These are phyloP conservation scores for Colletotrichum graminicola DNA, from an alignment of 2,329 filamentous ascomycete genomes.

Conservation along the genomic window DNA sequence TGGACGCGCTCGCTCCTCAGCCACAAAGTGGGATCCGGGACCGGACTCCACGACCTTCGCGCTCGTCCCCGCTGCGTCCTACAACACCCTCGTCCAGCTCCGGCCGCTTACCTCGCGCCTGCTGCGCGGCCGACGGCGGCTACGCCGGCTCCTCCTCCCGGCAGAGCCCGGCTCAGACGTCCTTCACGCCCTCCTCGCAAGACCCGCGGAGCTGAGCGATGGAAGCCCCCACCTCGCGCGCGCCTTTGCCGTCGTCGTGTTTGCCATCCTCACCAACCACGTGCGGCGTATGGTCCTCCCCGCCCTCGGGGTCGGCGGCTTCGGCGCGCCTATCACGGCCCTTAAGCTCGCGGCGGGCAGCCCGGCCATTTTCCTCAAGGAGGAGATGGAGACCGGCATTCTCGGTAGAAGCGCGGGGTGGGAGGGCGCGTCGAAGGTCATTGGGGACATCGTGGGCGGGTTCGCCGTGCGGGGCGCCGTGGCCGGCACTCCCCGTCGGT, in stretches of 20 bases:
- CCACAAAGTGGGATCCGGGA: neutral
- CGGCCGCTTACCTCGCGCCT: neutral
- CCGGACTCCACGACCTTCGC: neutral
- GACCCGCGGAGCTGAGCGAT: slow-evolving; percentile 28
- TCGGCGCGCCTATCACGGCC: slow-evolving; percentile 49
- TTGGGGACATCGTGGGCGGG: slow-evolving; percentile 14
- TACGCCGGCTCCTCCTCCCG: neutral
- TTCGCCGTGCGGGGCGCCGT: slow-evolving; percentile 24
- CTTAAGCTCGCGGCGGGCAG: slow-evolving; percentile 53
- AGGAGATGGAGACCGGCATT: slow-evolving; percentile 40
- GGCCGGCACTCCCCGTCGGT: neutral
- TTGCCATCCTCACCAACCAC: slow-evolving; percentile 56
- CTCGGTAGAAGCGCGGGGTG: neutral
- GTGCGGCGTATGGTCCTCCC: slow-evolving; percentile 51
- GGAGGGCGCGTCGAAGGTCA: neutral
- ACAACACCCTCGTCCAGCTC: slow-evolving; percentile 8
- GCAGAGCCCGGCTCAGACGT: neutral
- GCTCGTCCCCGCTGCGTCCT: neutral
- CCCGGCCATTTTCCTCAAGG: slow-evolving; percentile 52
- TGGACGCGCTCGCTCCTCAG: neutral
- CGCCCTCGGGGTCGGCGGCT: slow-evolving; percentile 48
- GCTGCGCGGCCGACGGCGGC: neutral
- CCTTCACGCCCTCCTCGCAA: neutral
- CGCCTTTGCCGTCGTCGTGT: slow-evolving; percentile 47
- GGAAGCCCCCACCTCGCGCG: slow-evolving; percentile 42